Base-by-base conservation (phyloP, 345 rosid species). In the Arabidopsis suecica region DNA sequence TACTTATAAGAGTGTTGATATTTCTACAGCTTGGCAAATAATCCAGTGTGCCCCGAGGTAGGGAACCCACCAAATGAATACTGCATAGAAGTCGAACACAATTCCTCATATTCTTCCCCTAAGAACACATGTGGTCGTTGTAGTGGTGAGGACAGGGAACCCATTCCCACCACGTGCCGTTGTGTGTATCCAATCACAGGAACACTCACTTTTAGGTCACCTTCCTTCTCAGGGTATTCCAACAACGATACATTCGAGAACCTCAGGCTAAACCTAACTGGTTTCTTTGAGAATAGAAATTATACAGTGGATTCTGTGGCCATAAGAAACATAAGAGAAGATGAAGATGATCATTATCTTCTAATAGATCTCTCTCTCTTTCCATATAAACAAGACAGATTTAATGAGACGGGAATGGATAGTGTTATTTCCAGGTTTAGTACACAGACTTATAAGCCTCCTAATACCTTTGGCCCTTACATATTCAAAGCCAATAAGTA, bases 231-330 rank as follows among this genome's bases (percentile, higher is more conserved):
- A 5, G 44, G 4, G 20, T 36, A 1, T 34, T 9, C 44, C 0
- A 7, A 34, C 25, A 2, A 1, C 4, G 0, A 2, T 0, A 5
- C 2, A n/a, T 53, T 53, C 30, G 0, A 20, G 0, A 0, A 0
- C 2, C 56, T 50, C 0, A 9, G 14, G 56, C 3, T 0, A 6
- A 22, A 22, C 34, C 33, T 53, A 2, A 25, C 34, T 0, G 16
- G 2, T 4, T 58, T 58, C 44, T 34, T 54, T 54, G 6, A 12
- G 0, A 54, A 20, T 0, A 0, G 0, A 0, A 25, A 0, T 25
- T 12, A 54, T 12, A 0, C 9, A 5, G 36, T 34, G 44, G 44
- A 1, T 7, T 16, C 14, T 0, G 2, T 18, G 25, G 28, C 5
- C 28, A 5, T 59, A 3, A 5, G 5, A 18, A 59, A 59, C 45